Conservation (phyloP, 2,329 filamentous ascomycete species). For the Clarireedia hainanense region DNA sequence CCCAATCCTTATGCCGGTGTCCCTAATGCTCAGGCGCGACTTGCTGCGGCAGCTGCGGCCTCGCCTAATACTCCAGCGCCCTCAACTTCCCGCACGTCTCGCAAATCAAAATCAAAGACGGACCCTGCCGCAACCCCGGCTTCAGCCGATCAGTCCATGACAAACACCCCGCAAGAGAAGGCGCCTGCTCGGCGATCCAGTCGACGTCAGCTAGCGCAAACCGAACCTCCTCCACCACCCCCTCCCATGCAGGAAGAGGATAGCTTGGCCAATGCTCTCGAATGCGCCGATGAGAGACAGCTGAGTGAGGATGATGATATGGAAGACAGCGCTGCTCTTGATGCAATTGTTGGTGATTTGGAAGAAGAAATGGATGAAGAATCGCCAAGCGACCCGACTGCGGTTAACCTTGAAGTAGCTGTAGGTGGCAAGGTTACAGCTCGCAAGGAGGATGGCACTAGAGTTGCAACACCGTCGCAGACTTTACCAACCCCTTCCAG, state of each 20-base stretch:
- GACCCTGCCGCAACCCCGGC: slow-evolving; percentile 34
- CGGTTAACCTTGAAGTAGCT: slow-evolving; percentile 85
- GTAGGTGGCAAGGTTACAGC: slow-evolving; percentile 83
- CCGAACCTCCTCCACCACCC: slow-evolving; percentile 44
- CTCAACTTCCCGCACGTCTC: slow-evolving; percentile 28
- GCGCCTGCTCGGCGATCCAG: slow-evolving; percentile 52
- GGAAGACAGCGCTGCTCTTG: slow-evolving; percentile 59
- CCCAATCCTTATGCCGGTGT: slow-evolving; percentile 37
- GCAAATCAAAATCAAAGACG: slow-evolving; percentile 38
- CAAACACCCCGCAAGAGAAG: slow-evolving; percentile 49
- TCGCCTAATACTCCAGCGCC: slow-evolving; percentile 32
- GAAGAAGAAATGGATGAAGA: slow-evolving; percentile 76
- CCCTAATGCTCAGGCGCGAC: slow-evolving; percentile 22
- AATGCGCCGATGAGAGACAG: slow-evolving; percentile 89
- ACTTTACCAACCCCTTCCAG: slow-evolving; percentile 38
- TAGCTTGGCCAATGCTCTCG: slow-evolving; percentile 61
- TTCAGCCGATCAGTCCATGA: slow-evolving; percentile 32
- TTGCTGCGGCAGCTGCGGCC: slow-evolving; percentile 24
- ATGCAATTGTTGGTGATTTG: slow-evolving; percentile 83
- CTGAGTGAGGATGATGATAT: slow-evolving; percentile 65
- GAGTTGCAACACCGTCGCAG: slow-evolving; percentile 74
- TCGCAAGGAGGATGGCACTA: slow-evolving; percentile 83
- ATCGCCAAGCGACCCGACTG: slow-evolving; percentile 69
- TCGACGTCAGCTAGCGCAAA: slow-evolving; percentile 47
- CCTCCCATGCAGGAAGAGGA: slow-evolving; percentile 52